Evolutionary conservation across 441 rosid species (phyloP), one percentile per base, ranked within the genome.

Genomic region (Brassica balearica): DNA sequence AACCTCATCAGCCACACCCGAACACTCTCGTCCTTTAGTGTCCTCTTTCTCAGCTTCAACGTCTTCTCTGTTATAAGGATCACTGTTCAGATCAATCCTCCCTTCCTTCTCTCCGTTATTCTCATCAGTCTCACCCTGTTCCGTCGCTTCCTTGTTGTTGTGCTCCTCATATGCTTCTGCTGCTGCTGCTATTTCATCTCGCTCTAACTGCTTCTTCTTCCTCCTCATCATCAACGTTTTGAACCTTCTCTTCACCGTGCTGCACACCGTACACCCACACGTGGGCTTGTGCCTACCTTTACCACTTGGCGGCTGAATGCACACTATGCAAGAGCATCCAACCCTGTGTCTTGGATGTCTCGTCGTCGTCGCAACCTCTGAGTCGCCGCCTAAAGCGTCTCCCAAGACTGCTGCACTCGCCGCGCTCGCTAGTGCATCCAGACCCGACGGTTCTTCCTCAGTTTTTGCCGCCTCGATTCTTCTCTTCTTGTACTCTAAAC

Each of bases 221-320:
- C 90, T 91, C 72, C 95, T 90, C 75, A 87, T 77, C 98, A 91
- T 92, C 65, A 96, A 86, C 58, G 99, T 96, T 79, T 89, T 90
- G 67, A 93, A 96, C 38, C 99, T 91, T 20, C 98, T 91, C 87
- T 86, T 92, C 79, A 96, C 99, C 0, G 97, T 93, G 90, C 88
- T 78, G 88, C 99, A 96, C 58, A 92, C 99, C 11, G 85, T 90
- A 82, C 98, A 94, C 0, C 83, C 90, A 82, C 97, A 96, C 3
- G 82, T 82, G 1, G 97, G 83, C 68, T 90, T 90, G 83, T 96
- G 98, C 81, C 88, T 94, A 19, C 97, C 95, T 85, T 92, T 92
- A 71, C 99, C 99, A 68, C 99, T 93, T 22, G 99, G 99, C 14
- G 98, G 98, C 78, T 96, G 99, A 85, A 92, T 96, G 87, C 99